Percentiles rank a stretch among this genome's conserved stretches.
phyloP scores from a whole-genome alignment of 345 rosid species.

The Dipteronia dyeriana region DNA sequence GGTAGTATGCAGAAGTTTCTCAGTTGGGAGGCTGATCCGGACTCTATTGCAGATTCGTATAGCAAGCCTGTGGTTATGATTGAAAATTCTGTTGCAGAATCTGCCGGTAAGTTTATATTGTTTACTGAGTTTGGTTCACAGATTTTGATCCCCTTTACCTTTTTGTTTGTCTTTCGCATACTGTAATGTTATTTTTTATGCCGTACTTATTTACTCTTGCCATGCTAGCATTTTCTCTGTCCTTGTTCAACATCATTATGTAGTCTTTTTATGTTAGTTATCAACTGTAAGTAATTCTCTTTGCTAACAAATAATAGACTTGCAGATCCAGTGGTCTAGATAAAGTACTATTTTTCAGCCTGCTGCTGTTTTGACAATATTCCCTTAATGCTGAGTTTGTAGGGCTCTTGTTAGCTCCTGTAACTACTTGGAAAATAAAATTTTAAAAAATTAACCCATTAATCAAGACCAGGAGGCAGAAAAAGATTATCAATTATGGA shows the following conservation, averaged over 20 bases:
- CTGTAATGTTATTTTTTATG: background rate
- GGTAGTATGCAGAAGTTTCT: conserved; percentile 48
- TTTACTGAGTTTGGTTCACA: conserved; percentile 11
- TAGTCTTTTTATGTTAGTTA: background rate
- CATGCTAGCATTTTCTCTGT: background rate
- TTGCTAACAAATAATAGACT: background rate
- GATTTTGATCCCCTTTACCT: conserved; percentile 11
- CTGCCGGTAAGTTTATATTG: conserved; percentile 54
- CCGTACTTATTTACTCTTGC: background rate
- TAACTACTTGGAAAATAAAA: background rate
- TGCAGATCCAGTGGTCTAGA: background rate
- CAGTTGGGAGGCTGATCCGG: conserved; percentile 58
- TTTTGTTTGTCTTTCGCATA: background rate
- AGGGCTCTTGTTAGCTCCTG: background rate
- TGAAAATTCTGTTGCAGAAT: conserved; percentile 50
- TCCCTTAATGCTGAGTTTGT: background rate
- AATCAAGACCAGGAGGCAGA: background rate
- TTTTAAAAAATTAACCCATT: background rate
- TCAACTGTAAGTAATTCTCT: background rate
- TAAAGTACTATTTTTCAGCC: background rate
- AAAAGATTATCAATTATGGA: background rate
- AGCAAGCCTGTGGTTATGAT: conserved; percentile 63
- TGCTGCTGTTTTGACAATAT: background rate
- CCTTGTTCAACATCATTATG: background rate
- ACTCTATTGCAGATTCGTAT: conserved; percentile 48